phyloP scores from a whole-genome alignment of 208 protist genomes.

The Plasmodiophora brassicae region DNA sequence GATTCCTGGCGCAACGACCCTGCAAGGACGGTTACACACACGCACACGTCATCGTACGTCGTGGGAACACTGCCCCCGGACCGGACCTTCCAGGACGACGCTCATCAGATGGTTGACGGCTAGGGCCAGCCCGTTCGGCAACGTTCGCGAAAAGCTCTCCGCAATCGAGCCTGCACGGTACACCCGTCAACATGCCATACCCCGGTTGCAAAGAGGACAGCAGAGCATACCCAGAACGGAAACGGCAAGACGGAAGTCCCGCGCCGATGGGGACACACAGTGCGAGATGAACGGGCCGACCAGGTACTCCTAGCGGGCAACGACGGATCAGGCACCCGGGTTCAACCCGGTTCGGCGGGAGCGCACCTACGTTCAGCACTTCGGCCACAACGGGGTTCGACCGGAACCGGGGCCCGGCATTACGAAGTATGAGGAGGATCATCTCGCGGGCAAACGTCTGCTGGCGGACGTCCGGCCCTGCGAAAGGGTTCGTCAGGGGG shows the following conservation, averaged over 20 bases:
- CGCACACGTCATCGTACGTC: too few species aligned
- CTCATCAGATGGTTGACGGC: slow-evolving; percentile 24
- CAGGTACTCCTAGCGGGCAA: too few species aligned
- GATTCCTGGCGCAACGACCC: not conserved
- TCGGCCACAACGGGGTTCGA: not conserved
- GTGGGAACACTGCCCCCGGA: too few species aligned
- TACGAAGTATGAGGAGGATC: not conserved
- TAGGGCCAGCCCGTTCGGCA: not conserved
- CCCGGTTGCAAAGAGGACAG: too few species aligned
- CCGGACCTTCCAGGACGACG: not conserved
- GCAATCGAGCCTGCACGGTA: not conserved
- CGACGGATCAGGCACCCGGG: not conserved
- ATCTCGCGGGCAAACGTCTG: slow-evolving; percentile 3
- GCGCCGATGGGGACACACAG: not conserved
- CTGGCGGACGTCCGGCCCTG: not conserved
- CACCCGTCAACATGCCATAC: too few species aligned
- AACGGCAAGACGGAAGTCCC: not conserved
- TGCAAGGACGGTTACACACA: not conserved
- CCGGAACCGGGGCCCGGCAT: not conserved
- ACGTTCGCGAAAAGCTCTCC: not conserved
- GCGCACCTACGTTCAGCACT: not conserved
- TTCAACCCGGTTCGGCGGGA: not conserved
- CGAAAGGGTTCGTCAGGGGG: not conserved
- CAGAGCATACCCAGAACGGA: not conserved
- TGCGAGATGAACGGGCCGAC: slow-evolving; percentile 8